Evolutionary conservation across 2,329 filamentous ascomycete species (phyloP), one percentile per base, ranked within the genome.

Genomic region (Nectriaceae sp.): DNA sequence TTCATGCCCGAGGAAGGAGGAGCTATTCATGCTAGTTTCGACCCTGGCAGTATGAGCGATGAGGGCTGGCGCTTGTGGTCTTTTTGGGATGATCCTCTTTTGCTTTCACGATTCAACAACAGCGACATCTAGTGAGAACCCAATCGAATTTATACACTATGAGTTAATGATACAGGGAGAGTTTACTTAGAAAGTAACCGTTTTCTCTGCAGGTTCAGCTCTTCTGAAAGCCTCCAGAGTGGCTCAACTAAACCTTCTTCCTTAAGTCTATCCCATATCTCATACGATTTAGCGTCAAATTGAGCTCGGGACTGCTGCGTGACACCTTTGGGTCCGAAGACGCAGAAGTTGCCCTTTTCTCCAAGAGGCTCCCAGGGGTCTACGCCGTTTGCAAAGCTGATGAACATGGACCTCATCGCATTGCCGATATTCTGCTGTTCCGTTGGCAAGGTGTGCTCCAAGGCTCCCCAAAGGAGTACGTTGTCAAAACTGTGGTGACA

Each of bases 401-500:
- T 18, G 40, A 39, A 48, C 35, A 43, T 39, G 10, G 13, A n/a
- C 1, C 33, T 39, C 33, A 39, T 50, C 4, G 21, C 26, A 6
- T 11, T 24, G 3, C 39, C 42, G 1, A 47, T 20, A n/a, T 43
- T 33, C 18, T 31, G 48, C 15, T 47, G 44, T 2, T 15, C 26
- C 21, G 40, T 29, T 4, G 48, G 48, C 4, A 50, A 38, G 18
- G 42, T 37, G 11, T 50, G 21, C 15, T 39, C 18, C 6, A 61
- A 39, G 4, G 57, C 6, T 4, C 43, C 42, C 57, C 57, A 60
- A 21, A 60, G 21, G 16, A 49, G 37, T 4, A 59, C 54, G 29
- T 59, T 57, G 44, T 60, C 57, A 4, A 46, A 46, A 3, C 50
- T 54, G 42, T 60, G 57, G 41, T 59, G 57, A 4, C 44, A 50